phyloP scores from a whole-genome alignment of 2,329 filamentous ascomycete species.

The Fusarium chuoi region DNA sequence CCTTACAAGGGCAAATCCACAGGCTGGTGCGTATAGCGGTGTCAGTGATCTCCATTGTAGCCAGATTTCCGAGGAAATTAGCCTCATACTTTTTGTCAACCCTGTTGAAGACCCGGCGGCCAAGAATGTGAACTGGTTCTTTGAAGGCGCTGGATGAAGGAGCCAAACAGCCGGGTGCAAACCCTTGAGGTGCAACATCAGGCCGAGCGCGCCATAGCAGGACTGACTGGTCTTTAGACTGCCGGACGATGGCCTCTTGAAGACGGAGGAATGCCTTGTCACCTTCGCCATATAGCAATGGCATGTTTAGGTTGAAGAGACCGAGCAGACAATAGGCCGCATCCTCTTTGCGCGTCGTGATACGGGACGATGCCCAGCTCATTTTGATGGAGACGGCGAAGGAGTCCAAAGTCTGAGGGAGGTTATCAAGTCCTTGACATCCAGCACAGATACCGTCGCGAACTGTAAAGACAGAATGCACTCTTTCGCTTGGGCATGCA shows the following conservation, averaged over 20 bases:
- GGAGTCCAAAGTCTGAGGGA: constrained; percentile 34
- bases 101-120: constrained; percentile 30
- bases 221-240: constrained; percentile 40
- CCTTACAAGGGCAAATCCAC: constrained; percentile 38
- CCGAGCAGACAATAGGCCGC: constrained; percentile 47
- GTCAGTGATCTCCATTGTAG: constrained; percentile 35
- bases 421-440: constrained; percentile 20
- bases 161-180: constrained; percentile 31
- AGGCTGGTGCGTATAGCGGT: constrained; percentile 28
- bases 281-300: constrained; percentile 46
- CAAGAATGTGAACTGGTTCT: constrained; percentile 26
- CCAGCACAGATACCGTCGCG: constrained; percentile 33
- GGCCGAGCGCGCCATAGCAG: constrained; percentile 27
- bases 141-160: constrained; percentile 20
- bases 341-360: constrained; percentile 44
- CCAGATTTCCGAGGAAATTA: constrained; percentile 33
- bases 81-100: constrained; percentile 23
- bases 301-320: constrained; percentile 45
- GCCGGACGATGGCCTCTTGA: constrained; percentile 39
- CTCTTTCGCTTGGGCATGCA: background rate
- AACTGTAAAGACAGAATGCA: background rate
- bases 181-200: background rate
- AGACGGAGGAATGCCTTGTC: constrained; percentile 40
- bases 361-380: constrained; percentile 43
- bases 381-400: constrained; percentile 43